Percentiles rank a stretch among this genome's conserved stretches.
Conservation (phyloP, 495 filamentous ascomycete genomes). For the Tricharina praecox region DNA sequence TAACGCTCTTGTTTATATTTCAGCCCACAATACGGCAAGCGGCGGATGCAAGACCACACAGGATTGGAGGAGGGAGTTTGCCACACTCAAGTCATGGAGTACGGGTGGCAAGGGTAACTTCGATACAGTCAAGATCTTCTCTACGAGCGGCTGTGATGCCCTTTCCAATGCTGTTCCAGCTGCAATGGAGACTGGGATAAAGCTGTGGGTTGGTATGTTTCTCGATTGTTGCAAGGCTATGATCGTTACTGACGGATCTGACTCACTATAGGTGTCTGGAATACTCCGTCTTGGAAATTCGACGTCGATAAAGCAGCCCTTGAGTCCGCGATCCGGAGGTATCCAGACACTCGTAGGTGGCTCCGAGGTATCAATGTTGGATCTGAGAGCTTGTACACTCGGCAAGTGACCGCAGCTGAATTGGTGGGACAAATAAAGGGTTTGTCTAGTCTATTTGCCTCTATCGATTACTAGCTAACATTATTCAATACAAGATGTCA, state of each 20-base stretch:
- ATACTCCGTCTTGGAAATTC: constrained; percentile 42
- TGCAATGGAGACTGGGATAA: no score
- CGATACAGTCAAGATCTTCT: constrained; percentile 50
- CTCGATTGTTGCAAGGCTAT: no score
- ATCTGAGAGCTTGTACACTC: constrained; percentile 75
- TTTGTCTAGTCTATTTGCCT: background rate
- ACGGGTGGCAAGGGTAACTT: constrained; percentile 39
- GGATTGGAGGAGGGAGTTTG: constrained; percentile 59
- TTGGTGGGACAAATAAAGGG: constrained; percentile 20
- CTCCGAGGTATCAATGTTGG: constrained; percentile 80
- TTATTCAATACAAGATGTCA: no score
- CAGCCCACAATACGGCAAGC: background rate
- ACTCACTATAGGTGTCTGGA: constrained; percentile 29
- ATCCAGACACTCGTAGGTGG: constrained; percentile 39
- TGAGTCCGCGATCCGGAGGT: constrained; percentile 35
- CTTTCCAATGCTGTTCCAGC: constrained; percentile 30
- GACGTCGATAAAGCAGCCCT: constrained; percentile 66
- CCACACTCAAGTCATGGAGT: constrained; percentile 40
- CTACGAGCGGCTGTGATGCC: constrained; percentile 50
- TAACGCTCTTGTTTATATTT: background rate
- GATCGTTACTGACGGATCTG: no score
- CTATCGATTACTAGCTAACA: no score
- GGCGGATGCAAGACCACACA: constrained; percentile 39
- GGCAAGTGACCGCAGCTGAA: constrained; percentile 10
- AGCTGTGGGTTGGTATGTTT: no score